Base-by-base conservation (phyloP, 1,284 basidiomycete genomes). In the Limonomyces culmigenus region DNA sequence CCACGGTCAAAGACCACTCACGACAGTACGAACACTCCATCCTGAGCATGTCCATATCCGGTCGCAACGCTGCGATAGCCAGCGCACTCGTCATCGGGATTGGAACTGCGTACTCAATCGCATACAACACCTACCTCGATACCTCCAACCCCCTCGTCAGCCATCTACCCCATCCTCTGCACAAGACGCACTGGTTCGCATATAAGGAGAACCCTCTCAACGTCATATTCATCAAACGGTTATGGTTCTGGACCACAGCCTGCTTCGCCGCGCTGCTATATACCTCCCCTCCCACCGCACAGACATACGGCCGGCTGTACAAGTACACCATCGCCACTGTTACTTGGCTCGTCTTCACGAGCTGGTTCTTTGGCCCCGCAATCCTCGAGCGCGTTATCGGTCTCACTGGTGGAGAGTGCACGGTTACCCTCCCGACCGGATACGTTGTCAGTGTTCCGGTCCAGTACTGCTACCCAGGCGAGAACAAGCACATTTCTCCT, bases 301-400 rank as follows among this genome's bases (percentile, higher is more conserved):
- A 63, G 18, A 62, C 63, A 2, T 41, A 41, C 6, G 47, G 58
- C 33, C 58, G 72, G 29, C 42, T 80, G 3, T 42, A 57, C 23
- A 68, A 78, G 37, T 89, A 71, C 62, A 42, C 62, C n/a, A 48
- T 69, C 16, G 76, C 74, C 35, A 85, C 81, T 5, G 50, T 56
- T 15, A 60, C 71, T 32, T 93, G 86, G 87, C 53, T 76, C 32
- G 52, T 66, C 8, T 88, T 88, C 60, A 78, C 86, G 2, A 64
- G 63, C 37, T 95, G 88, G 89, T 93, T 92, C 64, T 91, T 95
- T 47, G 91, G 92, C 0, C 85, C 89, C 3, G 67, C 83, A 0
- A 55, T 97, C 33, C 54, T 87, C 20, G 77, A 86, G 38, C 74
- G 89, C 18, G 55, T 92, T 43, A 68, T 74, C 39, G 57, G 72